Evolutionary conservation across 208 protist species (phyloP), one percentile per base, ranked within the genome.

Genomic region (Willaertia magna): DNA sequence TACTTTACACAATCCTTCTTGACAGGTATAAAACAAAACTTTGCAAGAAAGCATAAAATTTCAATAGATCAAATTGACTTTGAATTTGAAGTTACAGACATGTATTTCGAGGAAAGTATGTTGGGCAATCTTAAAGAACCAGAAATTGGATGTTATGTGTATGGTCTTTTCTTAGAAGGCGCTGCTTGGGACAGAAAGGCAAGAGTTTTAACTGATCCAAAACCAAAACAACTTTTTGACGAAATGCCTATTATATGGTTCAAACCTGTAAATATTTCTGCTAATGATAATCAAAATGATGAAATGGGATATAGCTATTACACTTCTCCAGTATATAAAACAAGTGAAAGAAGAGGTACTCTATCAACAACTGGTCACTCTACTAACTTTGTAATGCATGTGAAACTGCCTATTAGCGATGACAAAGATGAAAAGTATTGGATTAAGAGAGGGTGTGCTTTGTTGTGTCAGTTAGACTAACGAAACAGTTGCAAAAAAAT

Each of bases 341-440:
- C 97, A 3, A 89, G 95, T 22, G 93, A 93, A 40, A 92, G 97
- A 51, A 94, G 94, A 22, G 97, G 97, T 76, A 97, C 94, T 18
- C 93, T 99, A 26, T 97, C 94, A 85, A 99, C 98, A 9, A 99
- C 98, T 2, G 98, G 98, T 42, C 97, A 99, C 91, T 98, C 96
- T 0, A 99, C 97, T 40, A 99, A 99, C 93, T 99, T 98, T 90
- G 94, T 99, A 44, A 92, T 98, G 46, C 89, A 93, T 20, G 94
- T 99, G 74, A 91, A 97, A 74, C 93, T 99, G 44, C 96, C 97
- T 14, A 67, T 67, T 16, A 30, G 1, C n/a, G 96, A 95, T 3
- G 89, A 91, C 39, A 87, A 91, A 14, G 86, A 93, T 9, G 91
- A 95, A 26, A 83, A 87, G 44, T 95, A 98, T 91, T 99, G 97